These are phyloP conservation scores for Echria macrotheca DNA, from an alignment of 495 filamentous ascomycete species.

Conservation along the genomic window DNA sequence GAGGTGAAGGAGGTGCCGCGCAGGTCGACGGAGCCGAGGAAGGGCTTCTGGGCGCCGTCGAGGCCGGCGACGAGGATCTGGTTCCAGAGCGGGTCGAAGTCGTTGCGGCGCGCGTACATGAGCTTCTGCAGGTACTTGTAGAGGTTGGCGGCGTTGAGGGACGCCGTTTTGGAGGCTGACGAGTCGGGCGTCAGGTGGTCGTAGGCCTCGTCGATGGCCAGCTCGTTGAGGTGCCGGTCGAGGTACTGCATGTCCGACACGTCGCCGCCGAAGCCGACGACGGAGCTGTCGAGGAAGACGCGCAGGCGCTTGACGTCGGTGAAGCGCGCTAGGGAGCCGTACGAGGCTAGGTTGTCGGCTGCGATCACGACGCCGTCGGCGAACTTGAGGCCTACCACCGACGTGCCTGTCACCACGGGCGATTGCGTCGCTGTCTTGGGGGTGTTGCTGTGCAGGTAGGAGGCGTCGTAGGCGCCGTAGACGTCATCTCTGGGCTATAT, in stretches of 20 bases:
- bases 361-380: conserved; percentile 94
- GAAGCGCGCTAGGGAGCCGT: conserved; percentile 95
- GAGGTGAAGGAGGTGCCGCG: conserved; percentile 85
- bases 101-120: conserved; percentile 85
- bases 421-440: conserved; percentile 83
- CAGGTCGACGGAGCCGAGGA: conserved; percentile 84
- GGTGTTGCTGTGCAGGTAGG: conserved; percentile 63
- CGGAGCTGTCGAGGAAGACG: conserved; percentile 67
- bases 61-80: conserved; percentile 83
- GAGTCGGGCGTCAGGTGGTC: conserved; percentile 39
- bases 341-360: conserved; percentile 97
- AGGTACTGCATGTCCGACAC: conserved; percentile 98
- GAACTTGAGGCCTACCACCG: conserved; percentile 89
- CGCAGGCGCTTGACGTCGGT: conserved; percentile 88
- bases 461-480: conserved; percentile 86
- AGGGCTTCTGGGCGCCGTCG: conserved; percentile 73
- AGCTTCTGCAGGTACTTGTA: conserved; percentile 94
- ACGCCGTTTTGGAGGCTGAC: conserved; percentile 34
- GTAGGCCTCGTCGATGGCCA: conserved; percentile 88
- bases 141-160: conserved; percentile 83
- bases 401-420: conserved; percentile 92
- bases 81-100: conserved; percentile 98
- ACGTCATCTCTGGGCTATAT: conserved; percentile 86
- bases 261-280: conserved; percentile 88
- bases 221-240: conserved; percentile 77